These are phyloP conservation scores for Calonectria multiphialidica DNA, from an alignment of 2,329 filamentous ascomycete genomes.

Conservation along the genomic window DNA sequence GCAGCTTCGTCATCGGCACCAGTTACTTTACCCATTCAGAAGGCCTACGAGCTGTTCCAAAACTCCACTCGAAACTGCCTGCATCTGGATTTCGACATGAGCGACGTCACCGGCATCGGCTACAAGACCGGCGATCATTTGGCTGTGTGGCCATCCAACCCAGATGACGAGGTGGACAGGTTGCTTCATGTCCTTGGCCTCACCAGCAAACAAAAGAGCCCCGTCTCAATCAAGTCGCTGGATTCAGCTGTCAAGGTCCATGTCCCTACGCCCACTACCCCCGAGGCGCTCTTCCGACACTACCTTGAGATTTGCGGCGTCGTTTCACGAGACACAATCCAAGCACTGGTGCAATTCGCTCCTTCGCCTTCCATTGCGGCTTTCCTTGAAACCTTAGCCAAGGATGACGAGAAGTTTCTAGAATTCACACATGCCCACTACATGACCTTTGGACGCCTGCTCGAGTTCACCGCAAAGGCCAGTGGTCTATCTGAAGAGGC, in stretches of 20 bases:
- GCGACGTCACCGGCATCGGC: conserved; percentile 38
- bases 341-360: conserved; percentile 56
- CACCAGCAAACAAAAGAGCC: conserved; percentile 27
- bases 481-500: background rate
- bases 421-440: conserved; percentile 34
- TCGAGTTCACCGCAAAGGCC: conserved; percentile 28
- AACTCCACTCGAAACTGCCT: conserved; percentile 44
- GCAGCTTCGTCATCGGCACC: conserved; percentile 28
- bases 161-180: conserved; percentile 47
- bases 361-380: conserved; percentile 61
- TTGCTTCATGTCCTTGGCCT: conserved; percentile 45
- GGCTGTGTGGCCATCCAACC: conserved; percentile 53
- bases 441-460: conserved; percentile 41
- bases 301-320: conserved; percentile 58
- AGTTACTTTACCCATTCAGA: conserved; percentile 22
- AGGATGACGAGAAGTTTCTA: conserved; percentile 36
- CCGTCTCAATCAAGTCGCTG: conserved; percentile 38
- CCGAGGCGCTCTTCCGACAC: conserved; percentile 54
- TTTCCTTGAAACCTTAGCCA: conserved; percentile 17
- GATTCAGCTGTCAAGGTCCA: conserved; percentile 31
- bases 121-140: conserved; percentile 57
- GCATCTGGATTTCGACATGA: conserved; percentile 53
- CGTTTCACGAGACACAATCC: conserved; percentile 55
- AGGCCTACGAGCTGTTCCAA: conserved; percentile 32
- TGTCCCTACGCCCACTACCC: conserved; percentile 54